A percentile compares a stretch with the other conserved stretches of the same genome.
Evolutionary conservation across 768 basidiomycete genomes (phyloP).

Genomic region (Amyloporia xantha): DNA sequence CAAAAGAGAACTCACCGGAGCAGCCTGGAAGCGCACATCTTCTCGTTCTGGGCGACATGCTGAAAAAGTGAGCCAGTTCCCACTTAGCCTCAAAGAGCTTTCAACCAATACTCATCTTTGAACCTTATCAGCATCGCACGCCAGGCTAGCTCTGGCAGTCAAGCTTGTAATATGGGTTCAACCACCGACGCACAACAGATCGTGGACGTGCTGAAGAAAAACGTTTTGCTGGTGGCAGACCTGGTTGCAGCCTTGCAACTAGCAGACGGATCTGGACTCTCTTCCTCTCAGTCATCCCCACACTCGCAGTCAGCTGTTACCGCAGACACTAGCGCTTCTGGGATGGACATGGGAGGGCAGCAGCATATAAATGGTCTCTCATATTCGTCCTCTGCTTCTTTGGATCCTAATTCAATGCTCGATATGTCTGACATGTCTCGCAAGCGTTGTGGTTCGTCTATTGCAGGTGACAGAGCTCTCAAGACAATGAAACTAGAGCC

Average conservation of each 20-base stretch:
- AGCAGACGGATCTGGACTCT: conserved; percentile 12
- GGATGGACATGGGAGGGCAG: conserved; percentile 12
- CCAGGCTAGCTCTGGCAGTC: conserved; percentile 21
- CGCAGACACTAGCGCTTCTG: conserved; percentile 6
- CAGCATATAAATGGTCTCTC: conserved; percentile 22
- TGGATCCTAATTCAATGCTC: conserved; percentile 22
- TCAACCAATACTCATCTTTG: conserved; percentile 30
- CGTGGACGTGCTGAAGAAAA: conserved; percentile 22
- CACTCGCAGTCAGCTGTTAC: conserved; percentile 11
- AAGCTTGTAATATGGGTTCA: conserved; percentile 23
- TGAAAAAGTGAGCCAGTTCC: conserved; percentile 46
- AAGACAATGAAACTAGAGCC: conserved; percentile 47
- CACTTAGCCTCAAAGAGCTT: conserved; percentile 30
- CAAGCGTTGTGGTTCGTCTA: conserved; percentile 45
- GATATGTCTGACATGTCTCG: conserved; percentile 38
- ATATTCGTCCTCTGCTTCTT: conserved; percentile 14
- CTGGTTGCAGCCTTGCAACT: conserved; percentile 22
- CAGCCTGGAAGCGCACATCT: conserved; percentile 39
- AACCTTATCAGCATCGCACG: conserved; percentile 18
- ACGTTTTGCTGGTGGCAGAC: conserved; percentile 22
- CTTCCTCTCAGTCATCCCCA: conserved; percentile 6
- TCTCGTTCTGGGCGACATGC: conserved; percentile 41
- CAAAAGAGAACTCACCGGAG: conserved; percentile 26
- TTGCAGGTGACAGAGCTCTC: conserved; percentile 37
- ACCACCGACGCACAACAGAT: conserved; percentile 20